phyloP scores from a whole-genome alignment of 768 basidiomycete species.

The Terana coerulea region DNA sequence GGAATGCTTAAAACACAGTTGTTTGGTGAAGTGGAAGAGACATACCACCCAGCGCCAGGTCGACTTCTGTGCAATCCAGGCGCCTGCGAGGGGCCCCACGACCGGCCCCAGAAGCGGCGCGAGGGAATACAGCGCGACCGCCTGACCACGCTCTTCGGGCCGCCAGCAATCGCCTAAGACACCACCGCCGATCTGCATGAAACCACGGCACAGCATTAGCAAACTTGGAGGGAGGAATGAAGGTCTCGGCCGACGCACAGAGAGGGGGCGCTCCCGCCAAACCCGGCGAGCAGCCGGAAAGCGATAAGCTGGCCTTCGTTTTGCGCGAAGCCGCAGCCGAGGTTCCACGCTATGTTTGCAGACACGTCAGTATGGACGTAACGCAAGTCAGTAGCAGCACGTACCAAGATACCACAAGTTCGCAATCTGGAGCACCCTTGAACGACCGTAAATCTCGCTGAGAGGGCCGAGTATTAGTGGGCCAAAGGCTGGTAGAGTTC shows the following conservation, averaged over 20 bases:
- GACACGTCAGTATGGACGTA: not conserved
- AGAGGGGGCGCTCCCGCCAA: slow-evolving; percentile 69
- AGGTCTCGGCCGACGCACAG: slow-evolving; percentile 36
- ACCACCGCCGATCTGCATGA: slow-evolving; percentile 51
- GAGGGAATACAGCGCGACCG: slow-evolving; percentile 60
- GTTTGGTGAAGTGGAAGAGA: not conserved
- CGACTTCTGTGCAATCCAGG: slow-evolving; percentile 59
- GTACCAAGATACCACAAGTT: slow-evolving; percentile 68
- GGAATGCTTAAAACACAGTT: not conserved
- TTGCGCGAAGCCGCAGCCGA: slow-evolving; percentile 55
- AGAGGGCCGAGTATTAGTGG: slow-evolving; percentile 52
- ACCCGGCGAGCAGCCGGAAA: slow-evolving; percentile 65
- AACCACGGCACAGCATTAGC: not conserved
- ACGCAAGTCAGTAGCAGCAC: slow-evolving; percentile 5
- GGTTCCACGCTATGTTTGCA: slow-evolving; percentile 47
- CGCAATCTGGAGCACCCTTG: slow-evolving; percentile 53
- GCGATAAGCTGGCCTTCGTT: slow-evolving; percentile 55
- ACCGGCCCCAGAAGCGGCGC: slow-evolving; percentile 67
- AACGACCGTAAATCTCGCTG: slow-evolving; percentile 69
- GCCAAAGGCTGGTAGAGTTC: slow-evolving; percentile 50
- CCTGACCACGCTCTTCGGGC: slow-evolving; percentile 60
- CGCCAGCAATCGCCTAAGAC: slow-evolving; percentile 62
- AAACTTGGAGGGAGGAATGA: not conserved
- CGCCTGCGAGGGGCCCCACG: slow-evolving; percentile 60
- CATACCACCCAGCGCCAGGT: slow-evolving; percentile 75